These are phyloP conservation scores for Gracilaria caudata DNA, from an alignment of 23 red algal species.

Conservation along the genomic window DNA sequence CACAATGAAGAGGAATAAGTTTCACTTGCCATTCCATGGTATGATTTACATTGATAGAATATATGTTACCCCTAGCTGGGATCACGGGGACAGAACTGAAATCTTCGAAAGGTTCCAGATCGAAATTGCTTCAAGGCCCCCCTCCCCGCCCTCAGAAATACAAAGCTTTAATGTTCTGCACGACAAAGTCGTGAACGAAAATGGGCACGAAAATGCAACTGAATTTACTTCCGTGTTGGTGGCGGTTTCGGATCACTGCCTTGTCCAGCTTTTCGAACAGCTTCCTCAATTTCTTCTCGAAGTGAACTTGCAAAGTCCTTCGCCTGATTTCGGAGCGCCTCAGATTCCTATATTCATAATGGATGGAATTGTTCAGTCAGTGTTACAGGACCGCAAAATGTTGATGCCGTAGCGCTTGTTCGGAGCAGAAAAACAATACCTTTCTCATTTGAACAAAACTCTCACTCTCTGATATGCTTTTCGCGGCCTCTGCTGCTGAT, in stretches of 20 bases:
- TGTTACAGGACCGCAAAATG: neutral
- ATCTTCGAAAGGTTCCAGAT: no score
- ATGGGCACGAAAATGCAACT: no score
- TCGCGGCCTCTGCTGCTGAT: conserved; percentile 63
- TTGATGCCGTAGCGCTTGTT: neutral
- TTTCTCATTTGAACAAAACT: conserved; percentile 56
- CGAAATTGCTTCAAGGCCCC: no score
- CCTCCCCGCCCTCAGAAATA: neutral
- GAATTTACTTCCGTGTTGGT: conserved; percentile 21
- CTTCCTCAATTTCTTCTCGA: conserved; percentile 63
- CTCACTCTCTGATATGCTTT: conserved; percentile 63
- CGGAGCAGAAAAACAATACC: neutral
- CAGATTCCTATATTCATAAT: conserved; percentile 33
- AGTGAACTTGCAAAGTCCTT: conserved; percentile 54
- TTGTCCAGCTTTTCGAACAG: conserved; percentile 34
- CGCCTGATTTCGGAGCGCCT: conserved; percentile 37
- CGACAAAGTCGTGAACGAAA: neutral
- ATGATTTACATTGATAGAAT: no score
- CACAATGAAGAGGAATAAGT: no score
- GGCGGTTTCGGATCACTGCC: conserved; percentile 9
- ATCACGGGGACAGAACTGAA: no score
- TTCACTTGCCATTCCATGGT: no score
- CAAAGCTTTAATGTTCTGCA: neutral
- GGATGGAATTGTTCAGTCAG: neutral
- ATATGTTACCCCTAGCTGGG: no score